Evolutionary conservation across 306 rosid genomes (phyloP).

Genomic region (Oxytropis ochrocephala): DNA sequence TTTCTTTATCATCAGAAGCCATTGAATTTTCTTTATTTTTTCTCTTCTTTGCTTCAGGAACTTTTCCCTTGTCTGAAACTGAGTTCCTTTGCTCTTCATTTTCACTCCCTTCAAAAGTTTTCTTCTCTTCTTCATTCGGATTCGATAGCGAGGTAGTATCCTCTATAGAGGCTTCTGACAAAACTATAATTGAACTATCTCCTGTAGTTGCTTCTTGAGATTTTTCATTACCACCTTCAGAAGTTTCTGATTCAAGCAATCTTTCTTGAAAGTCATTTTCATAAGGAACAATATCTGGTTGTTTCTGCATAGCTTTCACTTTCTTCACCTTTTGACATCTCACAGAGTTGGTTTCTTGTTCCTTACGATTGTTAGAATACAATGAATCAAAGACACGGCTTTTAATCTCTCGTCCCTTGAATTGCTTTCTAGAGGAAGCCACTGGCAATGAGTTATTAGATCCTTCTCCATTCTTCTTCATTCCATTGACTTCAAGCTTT

Average conservation of each 20-base stretch:
- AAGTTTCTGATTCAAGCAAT: slow-evolving; percentile 24
- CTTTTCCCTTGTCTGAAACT: slow-evolving; percentile 15
- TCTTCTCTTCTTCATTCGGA: slow-evolving; percentile 25
- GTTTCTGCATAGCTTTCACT: slow-evolving; percentile 27
- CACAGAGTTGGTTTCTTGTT: slow-evolving; percentile 27
- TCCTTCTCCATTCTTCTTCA: slow-evolving; percentile 45
- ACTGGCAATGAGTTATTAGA: slow-evolving; percentile 34
- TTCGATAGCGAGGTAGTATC: slow-evolving; percentile 20
- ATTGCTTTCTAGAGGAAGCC: slow-evolving; percentile 40
- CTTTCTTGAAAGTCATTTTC: slow-evolving; percentile 42
- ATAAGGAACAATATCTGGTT: slow-evolving; percentile 7
- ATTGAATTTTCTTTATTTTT: slow-evolving; percentile 35
- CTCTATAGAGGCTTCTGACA: slow-evolving; percentile 26
- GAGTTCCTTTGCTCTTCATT: slow-evolving; percentile 20
- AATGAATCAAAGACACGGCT: slow-evolving; percentile 78
- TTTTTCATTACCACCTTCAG: slow-evolving; percentile 17
- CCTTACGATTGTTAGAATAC: slow-evolving; percentile 36
- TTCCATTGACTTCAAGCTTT: slow-evolving; percentile 59
- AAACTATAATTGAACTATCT: slow-evolving; percentile 3
- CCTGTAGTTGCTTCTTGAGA: slow-evolving; percentile 7
- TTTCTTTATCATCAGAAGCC: slow-evolving; percentile 41
- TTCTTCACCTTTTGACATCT: slow-evolving; percentile 41
- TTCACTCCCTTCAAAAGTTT: slow-evolving; percentile 18
- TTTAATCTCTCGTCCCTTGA: slow-evolving; percentile 71
- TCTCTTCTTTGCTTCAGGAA: slow-evolving; percentile 18